Evolutionary conservation across 2,329 filamentous ascomycete species (phyloP), one percentile per base, ranked within the genome.

Genomic region (Colletotrichum sp.): DNA sequence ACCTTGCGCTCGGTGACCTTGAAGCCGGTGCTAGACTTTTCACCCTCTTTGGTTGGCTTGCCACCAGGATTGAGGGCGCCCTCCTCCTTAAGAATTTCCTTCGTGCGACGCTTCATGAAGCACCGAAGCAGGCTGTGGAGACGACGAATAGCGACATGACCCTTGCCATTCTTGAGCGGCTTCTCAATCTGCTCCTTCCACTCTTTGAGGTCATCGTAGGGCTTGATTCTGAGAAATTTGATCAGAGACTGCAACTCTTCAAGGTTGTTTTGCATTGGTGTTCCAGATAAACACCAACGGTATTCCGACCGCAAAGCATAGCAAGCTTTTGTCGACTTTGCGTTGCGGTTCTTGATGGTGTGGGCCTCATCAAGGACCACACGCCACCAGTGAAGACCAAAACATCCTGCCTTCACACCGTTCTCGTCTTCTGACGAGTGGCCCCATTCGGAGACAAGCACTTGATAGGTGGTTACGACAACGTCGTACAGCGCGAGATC

Each of bases 51-150:
- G 5, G 82, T 84, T 30, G 86, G 88, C 82, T 95, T 95, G 68
- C 94, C 93, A 49, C 95, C 95, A 30, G 94, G 93, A 76, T 95
- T 94, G 21, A 98, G 87, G 1, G 95, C 95, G 13, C 95, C 95
- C 13, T 95, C 95, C 80, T 95, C 90, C 85, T 97, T 98, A 76
- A 99, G 87, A n/a, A 99, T 95, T 26, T 98, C 96, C 85, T 99
- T 99, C 10, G 96, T 99, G 57, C 97, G 93, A n/a, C 97, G 93
- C 87, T 99, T 98, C 97, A 99, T 99, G 86, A 98, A 98, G 71
- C 96, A 96, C 71, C 95, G 94, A 6, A 99, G 88, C 77, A 98
- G 92, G 72, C 94, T 92, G 79, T 98, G 96, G 36, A 99, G 88
- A 60, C 97, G 92, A 67, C 93, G 91, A 83, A 99, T 98, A 18